Evolutionary conservation across 192 early-diverging fungal species (phyloP).

Genomic region (Lunasporangiospora selenospora): DNA sequence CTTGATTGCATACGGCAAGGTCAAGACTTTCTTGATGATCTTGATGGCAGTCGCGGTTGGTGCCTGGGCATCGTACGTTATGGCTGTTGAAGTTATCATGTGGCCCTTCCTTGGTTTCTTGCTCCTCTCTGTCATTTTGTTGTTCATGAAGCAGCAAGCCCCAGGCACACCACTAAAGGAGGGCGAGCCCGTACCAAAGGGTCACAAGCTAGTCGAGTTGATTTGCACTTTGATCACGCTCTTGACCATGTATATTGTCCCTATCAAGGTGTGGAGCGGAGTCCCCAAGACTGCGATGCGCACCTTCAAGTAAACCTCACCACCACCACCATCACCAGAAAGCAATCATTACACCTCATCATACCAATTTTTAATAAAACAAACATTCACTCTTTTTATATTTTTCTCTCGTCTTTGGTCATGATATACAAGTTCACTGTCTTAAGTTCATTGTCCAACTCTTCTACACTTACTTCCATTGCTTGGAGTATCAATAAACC

Average conservation of each 20-base stretch:
- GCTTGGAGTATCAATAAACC: no score
- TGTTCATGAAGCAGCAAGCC: constrained; percentile 25
- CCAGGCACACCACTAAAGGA: constrained; percentile 31
- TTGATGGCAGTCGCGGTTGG: constrained; percentile 30
- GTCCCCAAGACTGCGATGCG: constrained; percentile 42
- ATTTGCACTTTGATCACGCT: constrained; percentile 40
- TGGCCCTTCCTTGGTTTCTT: constrained; percentile 48
- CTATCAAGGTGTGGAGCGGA: constrained; percentile 44
- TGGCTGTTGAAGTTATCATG: constrained; percentile 47
- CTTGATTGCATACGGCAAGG: constrained; percentile 36
- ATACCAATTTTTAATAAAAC: no score
- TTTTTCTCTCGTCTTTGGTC: no score
- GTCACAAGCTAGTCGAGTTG: constrained; percentile 37
- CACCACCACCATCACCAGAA: no score
- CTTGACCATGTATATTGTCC: constrained; percentile 48
- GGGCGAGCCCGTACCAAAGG: constrained; percentile 27
- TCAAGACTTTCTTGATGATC: constrained; percentile 43
- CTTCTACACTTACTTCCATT: no score
- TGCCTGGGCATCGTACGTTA: constrained; percentile 39
- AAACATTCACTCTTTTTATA: no score
- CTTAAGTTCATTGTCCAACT: no score
- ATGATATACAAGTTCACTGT: no score
- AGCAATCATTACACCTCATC: no score
- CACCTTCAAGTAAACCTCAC: constrained; percentile 16
- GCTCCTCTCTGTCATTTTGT: constrained; percentile 20